Conservation (phyloP, 768 basidiomycete genomes). For the Chlorophyllum brunneum region DNA sequence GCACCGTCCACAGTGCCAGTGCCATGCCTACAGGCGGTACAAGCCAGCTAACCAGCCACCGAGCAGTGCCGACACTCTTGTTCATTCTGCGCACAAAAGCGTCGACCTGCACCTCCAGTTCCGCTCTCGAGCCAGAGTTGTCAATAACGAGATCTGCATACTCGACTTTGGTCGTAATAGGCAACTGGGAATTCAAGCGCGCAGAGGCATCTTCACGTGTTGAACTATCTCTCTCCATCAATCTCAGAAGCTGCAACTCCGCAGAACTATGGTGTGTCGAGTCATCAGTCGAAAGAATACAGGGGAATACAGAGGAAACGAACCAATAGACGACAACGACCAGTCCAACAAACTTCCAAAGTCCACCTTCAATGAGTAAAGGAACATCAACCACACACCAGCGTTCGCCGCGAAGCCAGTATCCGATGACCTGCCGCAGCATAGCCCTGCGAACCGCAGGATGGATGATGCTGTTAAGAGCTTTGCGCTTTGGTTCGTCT, state of each 20-base stretch:
- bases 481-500: slow-evolving; percentile 64
- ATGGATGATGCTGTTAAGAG: slow-evolving; percentile 84
- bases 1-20: slow-evolving; percentile 1
- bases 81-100: slow-evolving; percentile 40
- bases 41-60: slow-evolving; percentile 59
- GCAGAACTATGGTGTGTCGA: slow-evolving; percentile 60
- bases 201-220: slow-evolving; percentile 63
- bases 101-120: slow-evolving; percentile 57
- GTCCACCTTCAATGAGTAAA: slow-evolving; percentile 81
- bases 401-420: slow-evolving; percentile 77
- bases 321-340: slow-evolving; percentile 94
- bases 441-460: slow-evolving; percentile 86
- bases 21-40: slow-evolving; percentile 50
- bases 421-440: slow-evolving; percentile 57
- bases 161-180: slow-evolving; percentile 72
- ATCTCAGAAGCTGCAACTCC: slow-evolving; percentile 78
- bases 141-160: slow-evolving; percentile 87
- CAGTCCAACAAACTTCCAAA: slow-evolving; percentile 80
- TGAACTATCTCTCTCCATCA: slow-evolving; percentile 73
- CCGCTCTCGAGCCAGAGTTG: slow-evolving; percentile 74
- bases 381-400: slow-evolving; percentile 89
- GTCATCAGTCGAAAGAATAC: neutral
- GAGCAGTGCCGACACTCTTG: slow-evolving; percentile 44
- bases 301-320: slow-evolving; percentile 16
- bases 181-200: slow-evolving; percentile 76